These are phyloP conservation scores for Groenewaldozyma auringiensis DNA, from an alignment of 1,139 yeast genomes.

Conservation along the genomic window DNA sequence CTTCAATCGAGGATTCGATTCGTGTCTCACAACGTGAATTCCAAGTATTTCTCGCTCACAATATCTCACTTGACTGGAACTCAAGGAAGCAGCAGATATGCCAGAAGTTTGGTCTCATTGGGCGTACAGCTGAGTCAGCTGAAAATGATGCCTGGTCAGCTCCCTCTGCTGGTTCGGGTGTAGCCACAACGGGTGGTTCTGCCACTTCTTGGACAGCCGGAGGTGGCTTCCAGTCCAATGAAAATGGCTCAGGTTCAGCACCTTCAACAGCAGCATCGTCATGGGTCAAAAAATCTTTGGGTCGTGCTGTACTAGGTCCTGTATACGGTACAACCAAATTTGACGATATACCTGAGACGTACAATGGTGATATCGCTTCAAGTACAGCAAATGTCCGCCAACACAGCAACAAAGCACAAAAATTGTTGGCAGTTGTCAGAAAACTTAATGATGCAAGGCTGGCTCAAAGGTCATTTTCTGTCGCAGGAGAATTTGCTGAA, in stretches of 20 bases:
- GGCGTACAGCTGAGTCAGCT: slow-evolving; percentile 5
- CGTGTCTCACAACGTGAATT: slow-evolving; percentile 73
- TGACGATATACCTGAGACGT: slow-evolving; percentile 25
- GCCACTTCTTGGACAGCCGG: slow-evolving; percentile 2
- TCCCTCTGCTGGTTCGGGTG: not conserved
- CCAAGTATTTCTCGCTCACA: slow-evolving; percentile 65
- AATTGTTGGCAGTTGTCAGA: slow-evolving; percentile 63
- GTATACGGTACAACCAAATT: slow-evolving; percentile 26
- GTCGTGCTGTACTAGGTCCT: slow-evolving; percentile 33
- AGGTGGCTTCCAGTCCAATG: not conserved
- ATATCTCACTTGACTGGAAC: slow-evolving; percentile 77
- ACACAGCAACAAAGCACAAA: slow-evolving; percentile 31
- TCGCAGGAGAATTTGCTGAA: slow-evolving; percentile 48
- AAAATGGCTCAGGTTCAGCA: slow-evolving; percentile 2
- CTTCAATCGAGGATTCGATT: slow-evolving; percentile 78
- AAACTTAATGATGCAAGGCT: slow-evolving; percentile 65
- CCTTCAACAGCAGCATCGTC: slow-evolving; percentile 3
- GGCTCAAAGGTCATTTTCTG: slow-evolving; percentile 40
- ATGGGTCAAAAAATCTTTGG: slow-evolving; percentile 30
- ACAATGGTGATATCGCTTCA: slow-evolving; percentile 5
- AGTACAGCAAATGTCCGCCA: slow-evolving; percentile 12
- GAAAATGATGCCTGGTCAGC: slow-evolving; percentile 2
- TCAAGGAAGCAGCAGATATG: slow-evolving; percentile 65
- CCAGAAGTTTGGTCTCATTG: slow-evolving; percentile 51
- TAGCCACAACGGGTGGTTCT: too few relatives aligned